A percentile compares a stretch with the other conserved stretches of the same genome.
Evolutionary conservation across 805 yeast genomes (phyloP).

Genomic region (Wickerhamomyces canadensis): DNA sequence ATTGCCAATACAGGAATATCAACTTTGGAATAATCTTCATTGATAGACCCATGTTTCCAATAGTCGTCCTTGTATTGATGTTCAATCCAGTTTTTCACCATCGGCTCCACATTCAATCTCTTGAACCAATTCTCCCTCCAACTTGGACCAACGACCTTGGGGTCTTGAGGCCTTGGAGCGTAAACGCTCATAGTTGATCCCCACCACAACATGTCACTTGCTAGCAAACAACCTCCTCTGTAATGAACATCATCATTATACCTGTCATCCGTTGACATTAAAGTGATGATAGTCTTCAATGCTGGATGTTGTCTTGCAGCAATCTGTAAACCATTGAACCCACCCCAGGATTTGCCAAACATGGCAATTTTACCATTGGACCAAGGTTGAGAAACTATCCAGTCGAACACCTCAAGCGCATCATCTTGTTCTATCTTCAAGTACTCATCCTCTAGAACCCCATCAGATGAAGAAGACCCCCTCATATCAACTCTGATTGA

Average conservation of each 20-base stretch:
- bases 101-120: conserved; percentile 34
- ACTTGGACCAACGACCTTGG: conserved; percentile 30
- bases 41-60: conserved; percentile 44
- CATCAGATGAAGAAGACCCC: conserved; percentile 40
- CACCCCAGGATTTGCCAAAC: conserved; percentile 48
- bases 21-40: conserved; percentile 34
- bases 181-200: conserved; percentile 41
- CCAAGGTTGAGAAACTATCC: conserved; percentile 36
- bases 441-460: conserved; percentile 36
- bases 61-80: conserved; percentile 41
- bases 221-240: conserved; percentile 40
- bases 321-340: conserved; percentile 40
- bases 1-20: conserved; percentile 38
- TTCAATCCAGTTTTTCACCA: conserved; percentile 36
- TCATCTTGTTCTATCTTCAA: conserved; percentile 39
- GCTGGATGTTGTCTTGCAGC: conserved; percentile 44
- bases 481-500: conserved; percentile 42
- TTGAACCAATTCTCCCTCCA: conserved; percentile 39
- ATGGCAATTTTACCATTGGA: conserved; percentile 41
- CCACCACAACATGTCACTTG: conserved; percentile 46
- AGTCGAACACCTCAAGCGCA: conserved; percentile 36
- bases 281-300: conserved; percentile 36
- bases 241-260: conserved; percentile 46
- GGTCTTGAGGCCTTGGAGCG: conserved; percentile 42
- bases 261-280: conserved; percentile 43